Evolutionary conservation across 1,139 yeast species (phyloP), one percentile per base, ranked within the genome.

Genomic region (Geotrichum cucujoidarum): DNA sequence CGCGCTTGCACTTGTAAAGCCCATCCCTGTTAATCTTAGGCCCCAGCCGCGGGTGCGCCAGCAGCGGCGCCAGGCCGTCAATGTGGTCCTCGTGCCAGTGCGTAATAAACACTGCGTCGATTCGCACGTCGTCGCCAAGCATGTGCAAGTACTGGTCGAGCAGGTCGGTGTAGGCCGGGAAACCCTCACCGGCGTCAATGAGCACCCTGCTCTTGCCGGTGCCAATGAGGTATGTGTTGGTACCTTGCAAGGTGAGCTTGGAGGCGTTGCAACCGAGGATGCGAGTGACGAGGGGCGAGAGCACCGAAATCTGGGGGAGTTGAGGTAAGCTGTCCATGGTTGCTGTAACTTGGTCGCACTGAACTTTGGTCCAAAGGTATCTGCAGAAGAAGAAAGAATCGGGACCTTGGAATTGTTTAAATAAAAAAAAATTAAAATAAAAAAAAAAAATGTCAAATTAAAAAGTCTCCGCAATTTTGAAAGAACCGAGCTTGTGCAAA

Each of bases 51-150:
- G 39, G 50, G 36, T 41, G 51, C 13, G 40, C 30, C 16, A 50
- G 17, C 29, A 65, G 48, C 4, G 51, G 46, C 16, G 53, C 47
- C 20, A 64, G 55, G 4, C 72, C 73, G 14, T 63, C 64, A 13
- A 60, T 56, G 47, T 69, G 73, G 49, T 69, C 73, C n/a, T 53
- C 58, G 46, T 69, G 73, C 69, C 71, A 66, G 49, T 69, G 73
- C n/a, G 71, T 63, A 20, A 69, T 45, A 2, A 68, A 55, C 11
- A 69, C 55, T 1, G 61, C 60, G 11, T 58, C 53, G 24, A 66
- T 59, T 47, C 60, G 60, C n/a, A 60, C 43, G n/a, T n/a, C n/a
- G n/a, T n/a, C n/a, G 13, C 61, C 59, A 16, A 59, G 50, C 14
- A 47, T 49, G 17, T 51, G 44, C 22, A 67, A 53, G 48, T 62